Percentiles rank a stretch among this genome's conserved stretches.
phyloP scores from a whole-genome alignment of 169 alveolate species.

The Pseudocohnilembus persalinus region DNA sequence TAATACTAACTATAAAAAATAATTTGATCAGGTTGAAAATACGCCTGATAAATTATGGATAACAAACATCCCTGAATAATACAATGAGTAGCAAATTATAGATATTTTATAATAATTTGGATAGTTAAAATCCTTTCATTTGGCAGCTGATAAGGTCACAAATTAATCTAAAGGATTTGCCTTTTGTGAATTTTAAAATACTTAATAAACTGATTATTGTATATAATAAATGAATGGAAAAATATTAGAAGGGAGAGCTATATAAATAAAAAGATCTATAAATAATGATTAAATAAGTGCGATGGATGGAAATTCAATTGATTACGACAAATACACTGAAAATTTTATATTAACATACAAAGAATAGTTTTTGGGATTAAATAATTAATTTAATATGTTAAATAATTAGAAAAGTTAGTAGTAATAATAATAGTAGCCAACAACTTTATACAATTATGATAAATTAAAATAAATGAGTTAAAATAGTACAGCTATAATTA shows the following conservation, averaged over 20 bases:
- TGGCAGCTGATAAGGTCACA: slow-evolving; percentile 20
- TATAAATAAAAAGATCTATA: too few relatives aligned
- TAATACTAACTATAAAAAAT: not conserved
- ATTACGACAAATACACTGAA: too few relatives aligned
- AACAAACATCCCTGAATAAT: slow-evolving; percentile 8
- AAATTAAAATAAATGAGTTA: too few relatives aligned
- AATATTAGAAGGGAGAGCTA: too few relatives aligned
- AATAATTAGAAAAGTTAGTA: too few relatives aligned
- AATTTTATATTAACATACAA: too few relatives aligned
- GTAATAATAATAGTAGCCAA: too few relatives aligned
- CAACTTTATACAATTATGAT: not conserved
- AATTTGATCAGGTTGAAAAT: not conserved
- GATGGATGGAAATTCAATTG: too few relatives aligned
- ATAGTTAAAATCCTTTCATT: slow-evolving; percentile 12
- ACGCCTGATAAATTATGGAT: not conserved
- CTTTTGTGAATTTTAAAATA: slow-evolving; percentile 16
- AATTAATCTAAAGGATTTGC: slow-evolving; percentile 26
- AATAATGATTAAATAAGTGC: too few relatives aligned
- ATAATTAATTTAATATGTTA: too few relatives aligned
- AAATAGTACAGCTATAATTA: not conserved
- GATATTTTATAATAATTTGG: not conserved
- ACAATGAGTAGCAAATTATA: slow-evolving; percentile 18
- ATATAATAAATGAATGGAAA: slow-evolving; percentile 21
- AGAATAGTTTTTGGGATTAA: too few relatives aligned
- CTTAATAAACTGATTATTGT: not conserved